A percentile compares a stretch with the other conserved stretches of the same genome.
These are phyloP conservation scores for Pythium folliculosum DNA, from an alignment of 352 stramenopile species.

Conservation along the genomic window DNA sequence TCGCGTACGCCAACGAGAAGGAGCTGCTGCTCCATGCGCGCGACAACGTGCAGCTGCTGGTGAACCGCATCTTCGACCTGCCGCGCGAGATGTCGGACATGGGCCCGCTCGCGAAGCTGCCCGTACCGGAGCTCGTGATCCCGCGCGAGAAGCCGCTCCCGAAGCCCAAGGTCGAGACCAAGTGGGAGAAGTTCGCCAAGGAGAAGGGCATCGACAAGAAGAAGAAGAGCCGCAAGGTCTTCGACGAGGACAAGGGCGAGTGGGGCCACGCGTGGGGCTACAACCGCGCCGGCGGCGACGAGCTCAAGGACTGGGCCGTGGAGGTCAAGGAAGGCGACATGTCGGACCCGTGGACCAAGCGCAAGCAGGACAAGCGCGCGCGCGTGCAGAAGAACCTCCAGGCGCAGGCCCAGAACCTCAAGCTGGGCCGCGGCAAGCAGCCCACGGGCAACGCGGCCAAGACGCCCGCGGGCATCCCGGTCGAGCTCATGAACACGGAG, in stretches of 20 bases:
- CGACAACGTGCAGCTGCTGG: constrained; percentile 93
- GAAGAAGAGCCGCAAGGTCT: constrained; percentile 97
- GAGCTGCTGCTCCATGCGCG: constrained; percentile 88
- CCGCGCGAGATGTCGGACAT: constrained; percentile 93
- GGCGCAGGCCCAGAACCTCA: constrained; percentile 77
- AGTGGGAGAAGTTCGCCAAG: constrained; percentile 99
- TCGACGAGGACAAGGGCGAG: constrained; percentile 93
- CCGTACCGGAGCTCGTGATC: constrained; percentile 61
- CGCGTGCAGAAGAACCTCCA: constrained; percentile 93
- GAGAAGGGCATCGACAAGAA: constrained; percentile 97
- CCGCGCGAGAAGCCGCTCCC: constrained; percentile 90
- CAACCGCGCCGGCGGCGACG: constrained; percentile 83
- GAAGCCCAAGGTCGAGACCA: constrained; percentile 95
- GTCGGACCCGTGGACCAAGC: constrained; percentile 94
- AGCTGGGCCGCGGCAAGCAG: constrained; percentile 70
- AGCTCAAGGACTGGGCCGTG: constrained; percentile 93
- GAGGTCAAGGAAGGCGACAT: constrained; percentile 93
- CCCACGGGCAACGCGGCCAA: constrained; percentile 39
- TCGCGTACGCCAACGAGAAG: constrained; percentile 84
- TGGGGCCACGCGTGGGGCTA: constrained; percentile 95
- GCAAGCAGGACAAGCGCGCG: constrained; percentile 90
- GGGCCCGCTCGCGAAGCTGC: constrained; percentile 87
- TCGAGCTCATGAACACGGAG: constrained; percentile 86
- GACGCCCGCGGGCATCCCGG: constrained; percentile 82
- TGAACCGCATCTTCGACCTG: constrained; percentile 92